Conservation (phyloP, 73 alveolate genomes). For the Symbiodinium natans region DNA sequence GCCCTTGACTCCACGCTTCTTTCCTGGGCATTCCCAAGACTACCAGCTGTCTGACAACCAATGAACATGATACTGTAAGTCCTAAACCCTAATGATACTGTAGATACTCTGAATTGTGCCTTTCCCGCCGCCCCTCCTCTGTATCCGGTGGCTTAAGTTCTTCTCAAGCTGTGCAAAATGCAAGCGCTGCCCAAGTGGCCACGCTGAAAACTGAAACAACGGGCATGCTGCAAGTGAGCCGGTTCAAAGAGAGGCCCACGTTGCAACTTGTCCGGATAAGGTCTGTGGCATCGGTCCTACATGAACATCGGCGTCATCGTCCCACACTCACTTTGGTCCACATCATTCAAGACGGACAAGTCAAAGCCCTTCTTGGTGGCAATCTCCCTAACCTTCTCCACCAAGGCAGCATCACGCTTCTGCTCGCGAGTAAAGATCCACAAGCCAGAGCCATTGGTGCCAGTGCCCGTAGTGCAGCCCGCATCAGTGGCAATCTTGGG, state of each 20-base stretch:
- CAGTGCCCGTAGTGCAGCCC: not conserved
- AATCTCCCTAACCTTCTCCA: not conserved
- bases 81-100: too few relatives aligned
- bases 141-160: too few relatives aligned
- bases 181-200: not conserved
- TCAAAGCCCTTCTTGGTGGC: slow-evolving; percentile 53
- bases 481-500: not conserved
- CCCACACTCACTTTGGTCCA: slow-evolving; percentile 75
- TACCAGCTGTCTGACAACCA: too few relatives aligned
- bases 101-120: too few relatives aligned
- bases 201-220: not conserved
- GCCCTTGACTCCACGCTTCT: not conserved
- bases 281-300: not conserved
- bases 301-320: not conserved
- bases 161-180: too few relatives aligned
- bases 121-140: too few relatives aligned
- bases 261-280: not conserved
- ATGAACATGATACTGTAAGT: too few relatives aligned
- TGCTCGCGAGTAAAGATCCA: slow-evolving; percentile 93
- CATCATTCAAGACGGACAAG: slow-evolving; percentile 89
- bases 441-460: slow-evolving; percentile 55
- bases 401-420: slow-evolving; percentile 55
- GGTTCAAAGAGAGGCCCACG: too few relatives aligned
- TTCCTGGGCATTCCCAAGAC: not conserved
- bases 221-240: not conserved